Evolutionary conservation across 192 early-diverging fungal species (phyloP), one percentile per base, ranked within the genome.

Genomic region (Allomyces javanicus): DNA sequence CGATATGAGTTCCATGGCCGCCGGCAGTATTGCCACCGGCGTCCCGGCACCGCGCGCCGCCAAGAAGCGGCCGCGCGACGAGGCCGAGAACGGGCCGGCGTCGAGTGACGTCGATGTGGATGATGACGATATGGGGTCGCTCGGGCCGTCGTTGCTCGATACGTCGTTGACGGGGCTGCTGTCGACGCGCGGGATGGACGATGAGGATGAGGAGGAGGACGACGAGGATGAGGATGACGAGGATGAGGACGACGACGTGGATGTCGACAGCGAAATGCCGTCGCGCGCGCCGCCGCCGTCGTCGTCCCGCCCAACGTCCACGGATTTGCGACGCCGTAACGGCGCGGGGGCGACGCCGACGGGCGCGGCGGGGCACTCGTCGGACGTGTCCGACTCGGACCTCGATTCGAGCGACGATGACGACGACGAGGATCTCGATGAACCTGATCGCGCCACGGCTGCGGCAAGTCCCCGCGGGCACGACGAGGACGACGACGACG

Each of bases 381-480:
- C 33, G 33, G 33, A 40, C 33, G 33, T 40, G 7, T 40, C 33
- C 5, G 33, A 40, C 33, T 40, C 33, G 33, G 33, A 40, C 33
- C 33, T 40, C 33, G 72, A 69, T 33, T 67, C 73, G 0, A 66
- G 71, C 58, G 77, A 75, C 19, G 76, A 75, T 44, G 72, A 75
- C 25, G 74, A 74, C 22, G 73, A 72, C 43, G 73, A 74, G 33
- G 76, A 77, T 23, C 45, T 69, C 12, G 63, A 75, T 55, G 75
- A 78, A 43, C 75, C 72, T 62, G 70, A 74, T 26, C 68, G 66
- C 14, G 77, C 76, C 66, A 40, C 77, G 25, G 71, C 70, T 25
- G 77, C 78, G 12, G 78, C 71, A 25, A 72, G 77, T 55, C 68
- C 74, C n/a, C 67, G 69, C 7, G 76, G 72, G 65, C 50, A 79